A percentile compares a stretch with the other conserved stretches of the same genome.
These are phyloP conservation scores for Dictyophora rubrovolvata DNA, from an alignment of 768 basidiomycete species.

Conservation along the genomic window DNA sequence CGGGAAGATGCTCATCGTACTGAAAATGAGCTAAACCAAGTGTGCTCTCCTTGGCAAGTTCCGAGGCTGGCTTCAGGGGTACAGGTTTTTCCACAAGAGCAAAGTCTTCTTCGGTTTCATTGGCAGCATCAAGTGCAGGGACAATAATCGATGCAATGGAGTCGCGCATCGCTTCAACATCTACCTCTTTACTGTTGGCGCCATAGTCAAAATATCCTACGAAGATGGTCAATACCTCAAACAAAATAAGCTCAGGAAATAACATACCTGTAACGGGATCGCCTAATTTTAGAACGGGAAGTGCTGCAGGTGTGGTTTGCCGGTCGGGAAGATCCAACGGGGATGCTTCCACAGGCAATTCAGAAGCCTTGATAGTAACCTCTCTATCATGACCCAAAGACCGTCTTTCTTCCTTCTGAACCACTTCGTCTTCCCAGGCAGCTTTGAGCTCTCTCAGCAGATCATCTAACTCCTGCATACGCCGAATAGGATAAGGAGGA, in stretches of 20 bases:
- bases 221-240: neutral
- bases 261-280: neutral
- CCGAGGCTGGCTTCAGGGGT: conserved; percentile 48
- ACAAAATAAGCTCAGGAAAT: neutral
- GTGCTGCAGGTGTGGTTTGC: neutral
- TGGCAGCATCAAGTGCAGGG: neutral
- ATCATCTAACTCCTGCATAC: conserved; percentile 84
- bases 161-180: neutral
- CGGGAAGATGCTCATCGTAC: conserved; percentile 76
- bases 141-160: conserved; percentile 7
- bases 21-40: conserved; percentile 64
- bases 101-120: neutral
- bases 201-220: conserved; percentile 35
- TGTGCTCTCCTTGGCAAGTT: conserved; percentile 67
- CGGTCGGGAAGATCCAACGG: neutral
- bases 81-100: conserved; percentile 20
- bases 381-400: conserved; percentile 7
- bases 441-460: conserved; percentile 57
- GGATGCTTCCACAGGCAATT: neutral
- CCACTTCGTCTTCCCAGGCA: conserved; percentile 82
- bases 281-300: conserved; percentile 2
- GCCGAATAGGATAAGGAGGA: conserved; percentile 78
- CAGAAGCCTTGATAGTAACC: conserved; percentile 22
- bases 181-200: neutral
- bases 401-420: conserved; percentile 57